A percentile compares a stretch with the other conserved stretches of the same genome.
Evolutionary conservation across 768 basidiomycete species (phyloP).

Genomic region (Kwoniella dejecticola): DNA sequence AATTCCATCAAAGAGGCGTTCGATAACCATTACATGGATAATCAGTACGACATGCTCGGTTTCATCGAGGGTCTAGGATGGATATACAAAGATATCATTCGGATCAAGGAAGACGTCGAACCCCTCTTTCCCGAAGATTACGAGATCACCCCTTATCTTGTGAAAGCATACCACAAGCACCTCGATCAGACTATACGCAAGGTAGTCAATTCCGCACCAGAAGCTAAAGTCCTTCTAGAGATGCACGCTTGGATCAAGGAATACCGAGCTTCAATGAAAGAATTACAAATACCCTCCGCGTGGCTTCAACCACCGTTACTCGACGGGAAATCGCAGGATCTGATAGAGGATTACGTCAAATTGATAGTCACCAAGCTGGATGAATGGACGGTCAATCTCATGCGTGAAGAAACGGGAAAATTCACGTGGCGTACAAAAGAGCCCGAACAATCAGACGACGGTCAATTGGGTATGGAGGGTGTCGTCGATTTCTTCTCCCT

Average conservation of each 20-base stretch:
- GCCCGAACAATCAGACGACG: slow-evolving; percentile 85
- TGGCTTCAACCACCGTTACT: slow-evolving; percentile 86
- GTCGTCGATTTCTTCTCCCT: slow-evolving; percentile 96
- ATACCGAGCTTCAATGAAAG: slow-evolving; percentile 92
- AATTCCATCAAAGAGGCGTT: slow-evolving; percentile 75
- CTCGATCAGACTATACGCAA: slow-evolving; percentile 72
- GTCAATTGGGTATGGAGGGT: slow-evolving; percentile 85
- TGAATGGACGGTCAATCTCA: slow-evolving; percentile 93
- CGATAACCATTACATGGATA: slow-evolving; percentile 66
- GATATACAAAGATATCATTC: slow-evolving; percentile 92
- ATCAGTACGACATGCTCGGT: slow-evolving; percentile 66
- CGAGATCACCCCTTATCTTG: slow-evolving; percentile 78
- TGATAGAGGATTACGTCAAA: slow-evolving; percentile 93
- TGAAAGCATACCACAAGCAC: slow-evolving; percentile 87
- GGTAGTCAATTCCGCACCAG: slow-evolving; percentile 72
- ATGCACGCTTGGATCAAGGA: slow-evolving; percentile 95
- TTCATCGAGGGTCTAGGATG: slow-evolving; percentile 81
- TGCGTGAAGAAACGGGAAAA: slow-evolving; percentile 83
- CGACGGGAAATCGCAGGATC: slow-evolving; percentile 86
- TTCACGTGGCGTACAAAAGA: slow-evolving; percentile 80
- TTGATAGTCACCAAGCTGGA: slow-evolving; percentile 93
- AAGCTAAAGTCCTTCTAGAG: slow-evolving; percentile 81
- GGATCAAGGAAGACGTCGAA: slow-evolving; percentile 85
- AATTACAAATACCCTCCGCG: slow-evolving; percentile 78
- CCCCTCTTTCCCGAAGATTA: slow-evolving; percentile 91